A percentile compares a stretch with the other conserved stretches of the same genome.
These are phyloP conservation scores for Kickxella alabastrina DNA, from an alignment of 192 early-diverging fungal species.

Conservation along the genomic window DNA sequence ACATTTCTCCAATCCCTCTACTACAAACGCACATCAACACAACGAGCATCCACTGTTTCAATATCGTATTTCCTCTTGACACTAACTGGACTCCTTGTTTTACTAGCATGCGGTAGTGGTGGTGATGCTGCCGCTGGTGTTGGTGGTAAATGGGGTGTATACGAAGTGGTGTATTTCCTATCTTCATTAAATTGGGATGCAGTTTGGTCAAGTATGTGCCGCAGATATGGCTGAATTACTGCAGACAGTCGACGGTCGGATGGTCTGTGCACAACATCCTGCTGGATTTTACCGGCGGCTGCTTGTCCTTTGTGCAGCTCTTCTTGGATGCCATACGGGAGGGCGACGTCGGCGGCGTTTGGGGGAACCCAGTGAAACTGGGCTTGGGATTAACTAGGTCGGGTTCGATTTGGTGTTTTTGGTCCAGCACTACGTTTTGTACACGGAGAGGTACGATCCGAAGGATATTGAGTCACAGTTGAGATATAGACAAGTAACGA, in stretches of 20 bases:
- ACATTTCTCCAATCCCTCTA: constrained; percentile 62
- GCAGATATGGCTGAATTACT: constrained; percentile 68
- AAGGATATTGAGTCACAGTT: constrained; percentile 22
- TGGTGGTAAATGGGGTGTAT: too few relatives aligned
- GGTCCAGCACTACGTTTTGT: constrained; percentile 77
- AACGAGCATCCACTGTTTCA: constrained; percentile 10
- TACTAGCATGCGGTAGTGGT: constrained; percentile 3
- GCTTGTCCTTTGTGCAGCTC: constrained; percentile 70
- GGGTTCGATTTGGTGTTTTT: constrained; percentile 82
- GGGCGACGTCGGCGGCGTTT: constrained; percentile 51
- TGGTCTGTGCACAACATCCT: constrained; percentile 90
- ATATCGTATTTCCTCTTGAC: constrained; percentile 19
- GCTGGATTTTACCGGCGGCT: constrained; percentile 82
- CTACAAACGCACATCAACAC: constrained; percentile 52
- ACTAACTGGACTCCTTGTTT: neutral
- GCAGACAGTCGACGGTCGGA: constrained; percentile 73
- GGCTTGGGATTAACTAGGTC: constrained; percentile 78
- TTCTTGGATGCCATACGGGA: constrained; percentile 65
- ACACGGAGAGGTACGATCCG: constrained; percentile 35
- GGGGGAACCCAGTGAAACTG: constrained; percentile 64
- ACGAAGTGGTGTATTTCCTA: constrained; percentile 70
- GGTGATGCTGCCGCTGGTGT: too few relatives aligned
- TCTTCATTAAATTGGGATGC: constrained; percentile 76
- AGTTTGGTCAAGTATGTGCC: constrained; percentile 80
- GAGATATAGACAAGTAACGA: neutral